Conservation (phyloP, 2,329 filamentous ascomycete species). For the Nannizzia gypsea region DNA sequence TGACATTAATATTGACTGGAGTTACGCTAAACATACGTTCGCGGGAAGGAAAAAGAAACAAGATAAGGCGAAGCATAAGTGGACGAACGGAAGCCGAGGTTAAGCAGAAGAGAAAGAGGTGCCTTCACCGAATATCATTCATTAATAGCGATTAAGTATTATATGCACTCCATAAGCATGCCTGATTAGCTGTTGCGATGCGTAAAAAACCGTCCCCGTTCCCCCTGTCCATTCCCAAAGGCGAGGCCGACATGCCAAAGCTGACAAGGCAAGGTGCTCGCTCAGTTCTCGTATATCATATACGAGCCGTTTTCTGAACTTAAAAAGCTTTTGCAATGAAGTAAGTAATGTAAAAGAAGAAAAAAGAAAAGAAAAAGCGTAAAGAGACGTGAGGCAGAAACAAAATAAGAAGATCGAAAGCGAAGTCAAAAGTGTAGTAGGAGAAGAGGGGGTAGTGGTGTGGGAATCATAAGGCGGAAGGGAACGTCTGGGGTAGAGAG, state of each 20-base stretch:
- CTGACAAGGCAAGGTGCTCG: not conserved
- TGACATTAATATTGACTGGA: too few relatives aligned
- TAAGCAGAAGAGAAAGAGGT: not conserved
- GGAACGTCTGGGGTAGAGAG: not conserved
- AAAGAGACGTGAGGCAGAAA: not conserved
- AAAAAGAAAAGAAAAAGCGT: not conserved
- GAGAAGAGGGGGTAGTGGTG: not conserved
- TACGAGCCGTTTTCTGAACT: not conserved
- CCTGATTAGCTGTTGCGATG: not conserved
- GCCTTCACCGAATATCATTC: not conserved
- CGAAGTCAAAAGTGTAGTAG: not conserved
- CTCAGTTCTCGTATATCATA: not conserved
- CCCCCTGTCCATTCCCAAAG: not conserved
- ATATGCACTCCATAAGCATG: not conserved
- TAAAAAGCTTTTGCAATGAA: not conserved
- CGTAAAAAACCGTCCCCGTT: not conserved
- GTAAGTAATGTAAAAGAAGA: not conserved
- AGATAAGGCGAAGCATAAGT: not conserved
- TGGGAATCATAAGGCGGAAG: not conserved
- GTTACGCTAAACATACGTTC: too few relatives aligned
- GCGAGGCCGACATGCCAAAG: not conserved
- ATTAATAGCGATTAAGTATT: slow-evolving; percentile 2
- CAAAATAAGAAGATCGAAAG: not conserved
- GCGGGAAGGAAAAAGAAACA: not conserved
- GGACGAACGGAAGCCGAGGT: too few relatives aligned